Base-by-base conservation (phyloP, 805 yeast species). In the Wickerhamomyces mucosus region DNA sequence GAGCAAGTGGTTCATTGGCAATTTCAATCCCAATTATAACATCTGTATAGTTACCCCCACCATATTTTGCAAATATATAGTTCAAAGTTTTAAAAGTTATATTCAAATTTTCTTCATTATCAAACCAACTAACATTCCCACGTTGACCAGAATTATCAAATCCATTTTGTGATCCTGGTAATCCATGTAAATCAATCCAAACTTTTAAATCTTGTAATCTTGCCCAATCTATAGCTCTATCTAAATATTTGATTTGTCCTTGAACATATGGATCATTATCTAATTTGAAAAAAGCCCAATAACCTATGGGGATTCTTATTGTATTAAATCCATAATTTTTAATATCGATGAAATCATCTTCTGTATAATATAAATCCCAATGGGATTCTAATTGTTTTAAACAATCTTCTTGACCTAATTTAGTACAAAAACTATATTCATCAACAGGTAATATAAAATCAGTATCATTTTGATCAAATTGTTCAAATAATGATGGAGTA, bases 121-220 rank as follows among this genome's bases (percentile, higher is more conserved):
- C 32, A 32, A 58, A 59, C 75, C 75, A 71, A 4, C 55, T 55
- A n/a, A 63, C 42, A 13, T 51, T 46, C 14, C 56, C 56, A 46
- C 86, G 62, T 18, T 67, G 55, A 2, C 94, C 94, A 7, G 84
- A 75, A 45, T 82, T 83, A 47, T 82, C 89, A 60, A 82, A 82
- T 11, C 94, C 94, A 52, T 83, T 83, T 48, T 83, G 94, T 2
- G 88, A 77, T 1, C 89, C 92, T 6, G 94, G 92, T 9, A 69
- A 77, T 11, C 92, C 86, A 45, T 83, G 94, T 33, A 83, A 55
- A 48, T 83, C 94, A 31, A 83, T 57, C 78, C 82, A 75, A 4
- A 76, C 79, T 36, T 78, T 69, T 38, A 83, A 56, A 12, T 65
- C 76, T 42, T 75, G 53, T 25, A 61, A 59, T 15, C 69, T 54